Evolutionary conservation across 768 basidiomycete species (phyloP).

Genomic region (Tylopilus felleus): DNA sequence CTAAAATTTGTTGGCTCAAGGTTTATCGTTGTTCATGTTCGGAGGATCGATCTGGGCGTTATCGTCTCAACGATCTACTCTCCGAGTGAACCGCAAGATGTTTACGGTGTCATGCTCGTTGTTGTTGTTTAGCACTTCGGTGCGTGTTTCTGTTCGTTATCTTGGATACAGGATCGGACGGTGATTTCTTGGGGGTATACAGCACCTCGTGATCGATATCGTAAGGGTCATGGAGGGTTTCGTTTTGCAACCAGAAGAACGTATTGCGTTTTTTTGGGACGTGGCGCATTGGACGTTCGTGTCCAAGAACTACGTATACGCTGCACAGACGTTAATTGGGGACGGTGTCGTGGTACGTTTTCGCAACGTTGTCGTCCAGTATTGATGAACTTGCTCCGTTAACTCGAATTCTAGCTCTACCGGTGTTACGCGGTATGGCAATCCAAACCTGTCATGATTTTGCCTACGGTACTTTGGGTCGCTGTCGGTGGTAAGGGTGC

Average conservation of each 20-base stretch:
- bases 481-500: slow-evolving; percentile 20
- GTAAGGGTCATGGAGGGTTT: slow-evolving; percentile 27
- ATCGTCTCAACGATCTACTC: neutral
- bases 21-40: slow-evolving; percentile 37
- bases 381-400: neutral
- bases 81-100: slow-evolving; percentile 20
- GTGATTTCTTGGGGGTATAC: neutral
- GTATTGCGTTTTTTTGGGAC: slow-evolving; percentile 26
- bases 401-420: slow-evolving; percentile 19
- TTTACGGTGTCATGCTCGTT: slow-evolving; percentile 24
- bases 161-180: too few relatives aligned
- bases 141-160: slow-evolving; percentile 7
- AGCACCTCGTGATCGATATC: slow-evolving; percentile 29
- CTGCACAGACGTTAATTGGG: slow-evolving; percentile 29
- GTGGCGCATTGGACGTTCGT: slow-evolving; percentile 28
- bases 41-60: slow-evolving; percentile 28
- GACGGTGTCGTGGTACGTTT: slow-evolving; percentile 29
- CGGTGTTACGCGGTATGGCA: slow-evolving; percentile 35
- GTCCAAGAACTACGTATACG: slow-evolving; percentile 23
- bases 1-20: slow-evolving; percentile 12
- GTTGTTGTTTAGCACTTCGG: slow-evolving; percentile 30
- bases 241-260: slow-evolving; percentile 18
- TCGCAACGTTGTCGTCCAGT: neutral
- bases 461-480: slow-evolving; percentile 31
- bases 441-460: slow-evolving; percentile 20